Evolutionary conservation across 345 rosid genomes (phyloP), one percentile per base, ranked within the genome.

Genomic region (Ricinus communis): DNA sequence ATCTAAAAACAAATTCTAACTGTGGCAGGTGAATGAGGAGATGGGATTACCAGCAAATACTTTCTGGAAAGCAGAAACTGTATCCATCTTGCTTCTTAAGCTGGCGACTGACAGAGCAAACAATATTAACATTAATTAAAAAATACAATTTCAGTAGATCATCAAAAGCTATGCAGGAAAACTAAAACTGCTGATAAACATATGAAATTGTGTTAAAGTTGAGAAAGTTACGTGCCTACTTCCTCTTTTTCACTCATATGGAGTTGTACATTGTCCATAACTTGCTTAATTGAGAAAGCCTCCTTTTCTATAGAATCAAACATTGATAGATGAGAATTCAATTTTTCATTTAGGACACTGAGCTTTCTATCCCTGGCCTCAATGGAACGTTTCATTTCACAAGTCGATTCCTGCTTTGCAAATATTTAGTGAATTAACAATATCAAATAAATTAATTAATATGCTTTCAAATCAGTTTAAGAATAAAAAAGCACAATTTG

Each of bases 291-390:
- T 24, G 76, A 78, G n/a, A 82, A 82, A 75, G 92, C 91, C 82
- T 87, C 93, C 74, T 77, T 90, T 83, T 86, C 90, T 73, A 91
- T 91, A 18, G 92, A 88, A 82, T 90, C 93, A 71, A 91, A 87
- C 76, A 90, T 74, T 16, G 83, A 71, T n/a, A 88, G 59, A 65
- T 91, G 96, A 81, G 90, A 82, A 55, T 84, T 73, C 70, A 91
- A 65, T 81, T 88, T 87, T 80, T 88, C 83, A 1, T 76, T 71
- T 60, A 90, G 80, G 62, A 74, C 62, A 31, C 31, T 47, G 41
- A 88, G 77, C 73, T 85, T 90, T 74, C 83, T 85, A 52, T 90
- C 87, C 65, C 79, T 83, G 50, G 80, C 74, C 75, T 87, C 89
- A 80, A 88, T 73, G 31, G 90, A 70, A 63, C 79, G 73, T 76